These are phyloP conservation scores for Ophiostoma sp. DNA, from an alignment of 2,329 filamentous ascomycete species.

Conservation along the genomic window DNA sequence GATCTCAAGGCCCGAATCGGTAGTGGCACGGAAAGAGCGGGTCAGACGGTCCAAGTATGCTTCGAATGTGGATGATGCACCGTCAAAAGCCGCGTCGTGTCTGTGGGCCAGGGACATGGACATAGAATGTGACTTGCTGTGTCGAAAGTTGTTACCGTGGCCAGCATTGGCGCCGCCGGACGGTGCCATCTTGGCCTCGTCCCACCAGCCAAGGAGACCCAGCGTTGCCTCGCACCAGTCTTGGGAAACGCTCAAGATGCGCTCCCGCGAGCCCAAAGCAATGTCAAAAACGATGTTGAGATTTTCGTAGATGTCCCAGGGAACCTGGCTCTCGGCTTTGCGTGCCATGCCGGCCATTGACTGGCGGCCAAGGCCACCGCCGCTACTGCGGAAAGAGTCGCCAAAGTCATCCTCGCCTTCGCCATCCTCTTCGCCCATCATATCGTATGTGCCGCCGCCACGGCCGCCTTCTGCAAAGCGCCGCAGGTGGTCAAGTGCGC, in stretches of 20 bases:
- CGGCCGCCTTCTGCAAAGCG: conserved; percentile 69
- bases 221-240: conserved; percentile 91
- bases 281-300: conserved; percentile 75
- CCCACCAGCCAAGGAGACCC: conserved; percentile 85
- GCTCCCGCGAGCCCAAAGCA: conserved; percentile 66
- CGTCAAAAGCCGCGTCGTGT: conserved; percentile 36
- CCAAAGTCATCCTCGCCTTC: conserved; percentile 32
- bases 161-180: conserved; percentile 40
- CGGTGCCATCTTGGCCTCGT: conserved; percentile 45
- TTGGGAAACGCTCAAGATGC: conserved; percentile 70
- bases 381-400: conserved; percentile 34
- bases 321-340: conserved; percentile 79
- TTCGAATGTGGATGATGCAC: conserved; percentile 48
- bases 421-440: conserved; percentile 58
- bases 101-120: conserved; percentile 12
- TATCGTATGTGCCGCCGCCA: conserved; percentile 32
- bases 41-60: conserved; percentile 70
- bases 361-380: conserved; percentile 31
- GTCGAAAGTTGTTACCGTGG: conserved; percentile 24
- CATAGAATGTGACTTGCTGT: conserved; percentile 20
- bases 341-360: conserved; percentile 61
- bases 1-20: conserved; percentile 66
- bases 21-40: conserved; percentile 63
- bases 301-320: conserved; percentile 85
- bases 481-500: conserved; percentile 64